Evolutionary conservation across 495 filamentous ascomycete species (phyloP).

Genomic region (Rhypophila decipiens): DNA sequence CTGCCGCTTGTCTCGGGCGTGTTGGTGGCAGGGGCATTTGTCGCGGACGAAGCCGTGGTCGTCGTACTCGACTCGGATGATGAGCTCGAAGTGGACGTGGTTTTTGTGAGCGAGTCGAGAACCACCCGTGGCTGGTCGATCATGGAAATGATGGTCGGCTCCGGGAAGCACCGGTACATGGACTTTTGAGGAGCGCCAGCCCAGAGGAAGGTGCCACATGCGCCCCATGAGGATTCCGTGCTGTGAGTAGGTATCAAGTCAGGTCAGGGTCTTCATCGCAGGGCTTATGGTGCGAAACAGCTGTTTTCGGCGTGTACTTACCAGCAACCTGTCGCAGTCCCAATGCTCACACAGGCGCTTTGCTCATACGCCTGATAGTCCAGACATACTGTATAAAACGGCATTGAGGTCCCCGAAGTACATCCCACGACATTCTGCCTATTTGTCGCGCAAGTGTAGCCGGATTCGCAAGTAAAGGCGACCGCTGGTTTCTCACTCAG

Average conservation of each 20-base stretch:
- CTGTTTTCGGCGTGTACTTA: constrained; percentile 11
- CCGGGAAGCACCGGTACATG: constrained; percentile 31
- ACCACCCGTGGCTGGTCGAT: constrained; percentile 25
- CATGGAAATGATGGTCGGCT: constrained; percentile 18
- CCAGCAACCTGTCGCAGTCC: constrained; percentile 32
- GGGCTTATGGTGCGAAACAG: background rate
- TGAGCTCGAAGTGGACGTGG: constrained; percentile 10
- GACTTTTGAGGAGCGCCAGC: constrained; percentile 17
- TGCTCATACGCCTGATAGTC: constrained; percentile 22
- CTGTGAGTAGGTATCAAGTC: background rate
- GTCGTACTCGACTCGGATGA: no score
- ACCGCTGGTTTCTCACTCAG: constrained; percentile 10
- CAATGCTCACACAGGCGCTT: constrained; percentile 16
- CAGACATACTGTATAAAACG: constrained; percentile 30
- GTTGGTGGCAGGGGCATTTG: constrained; percentile 1
- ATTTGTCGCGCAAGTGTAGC: constrained; percentile 25
- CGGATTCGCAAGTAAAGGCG: constrained; percentile 14
- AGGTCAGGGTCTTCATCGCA: constrained; percentile 3
- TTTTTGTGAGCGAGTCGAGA: constrained; percentile 17
- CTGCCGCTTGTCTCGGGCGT: background rate
- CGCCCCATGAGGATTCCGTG: constrained; percentile 4
- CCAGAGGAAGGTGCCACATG: constrained; percentile 35
- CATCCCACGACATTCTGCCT: constrained; percentile 27
- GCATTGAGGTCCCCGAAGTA: constrained; percentile 8
- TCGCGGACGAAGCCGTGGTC: background rate